Evolutionary conservation across 208 protist genomes (phyloP), one percentile per base, ranked within the genome.

Genomic region (Wallacemonas sp.): DNA sequence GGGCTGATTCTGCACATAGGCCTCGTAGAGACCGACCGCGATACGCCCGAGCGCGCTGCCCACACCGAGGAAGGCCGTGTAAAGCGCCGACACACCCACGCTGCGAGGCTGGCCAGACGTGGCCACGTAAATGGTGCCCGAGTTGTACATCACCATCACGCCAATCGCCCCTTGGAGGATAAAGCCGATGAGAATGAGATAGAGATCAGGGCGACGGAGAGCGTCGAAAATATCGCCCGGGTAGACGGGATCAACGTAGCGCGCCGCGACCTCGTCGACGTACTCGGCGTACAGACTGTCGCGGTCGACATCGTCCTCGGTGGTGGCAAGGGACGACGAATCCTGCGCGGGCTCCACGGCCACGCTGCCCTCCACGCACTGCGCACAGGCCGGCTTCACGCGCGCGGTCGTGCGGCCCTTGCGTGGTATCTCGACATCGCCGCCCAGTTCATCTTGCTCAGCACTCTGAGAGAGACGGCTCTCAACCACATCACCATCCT

Each of bases 211-310:
- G n/a, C 39, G 8, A 59, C 50, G 45, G 44, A 78, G 41, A 23
- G 36, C 72, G 31, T 76, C 67, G 57, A 69, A 79, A 38, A 91
- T 64, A 20, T 71, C 72, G 50, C 81, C 81, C n/a, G 50, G 57
- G 67, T 87, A 91, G 36, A 72, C 67, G 11, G 81, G 84, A 61
- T 90, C 84, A 29, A 57, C 52, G 48, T 72, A 63, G 23, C 32
- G 61, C 0, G 20, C 20, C 3, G 45, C 57, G 14, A 50, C 39
- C 32, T 39, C 61, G 62, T 29, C 65, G 41, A 25, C 48, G 32
- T 59, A 59, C 52, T 59, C 52, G 31, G 52, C 20, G 20, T 42
- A 59, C 7, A 22, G 3, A 49, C 36, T 18, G 23, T 28, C 33
- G 28, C 22, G 29, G 29, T n/a, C 11, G 62, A 33, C 28, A 28